Evolutionary conservation across 805 yeast genomes (phyloP), one percentile per base, ranked within the genome.

Genomic region (Barnettozyma populi): DNA sequence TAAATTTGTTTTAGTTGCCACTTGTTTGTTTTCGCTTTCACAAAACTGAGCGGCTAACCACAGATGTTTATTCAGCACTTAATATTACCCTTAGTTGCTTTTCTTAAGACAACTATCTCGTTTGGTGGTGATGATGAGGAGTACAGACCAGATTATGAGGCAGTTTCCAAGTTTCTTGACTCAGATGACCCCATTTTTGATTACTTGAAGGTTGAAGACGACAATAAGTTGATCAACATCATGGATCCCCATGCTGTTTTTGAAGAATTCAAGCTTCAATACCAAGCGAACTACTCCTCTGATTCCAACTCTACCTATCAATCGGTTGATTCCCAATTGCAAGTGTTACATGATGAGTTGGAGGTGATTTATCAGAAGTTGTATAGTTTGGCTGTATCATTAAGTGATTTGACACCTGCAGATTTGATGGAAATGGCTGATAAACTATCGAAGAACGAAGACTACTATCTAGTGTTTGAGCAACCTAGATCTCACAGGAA

Each of bases 371-470:
- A 53, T 38, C n/a, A 42, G 7, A 50, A 46, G 9, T 47, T 55
- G 41, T 43, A 38, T 31, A 38, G 45, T 5, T 48, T 55, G 36
- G 60, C 56, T 1, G 41, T 41, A n/a, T 46, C 49, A 2, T 45
- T 55, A 38, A 47, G 48, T 14, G 49, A 52, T 32, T 21, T 55
- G 14, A 51, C 54, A 7, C 34, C 51, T 2, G 50, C 36, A 6
- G 57, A 53, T 36, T 38, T 55, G 16, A 16, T 56, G 32, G 45
- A 50, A 4, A 46, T 55, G 47, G 48, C 58, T 5, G 53, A 51
- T 3, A 14, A 21, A 21, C 40, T 53, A 20, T 19, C 27, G 5
- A 27, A n/a, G 2, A 19, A 44, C 7, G 41, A 43, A 4, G 43
- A 39, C 5, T 29, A 43, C 9, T 41, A 49, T 20, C 11, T 24